Evolutionary conservation across 2,329 filamentous ascomycete species (phyloP).

Genomic region (Aspergillus sp.): DNA sequence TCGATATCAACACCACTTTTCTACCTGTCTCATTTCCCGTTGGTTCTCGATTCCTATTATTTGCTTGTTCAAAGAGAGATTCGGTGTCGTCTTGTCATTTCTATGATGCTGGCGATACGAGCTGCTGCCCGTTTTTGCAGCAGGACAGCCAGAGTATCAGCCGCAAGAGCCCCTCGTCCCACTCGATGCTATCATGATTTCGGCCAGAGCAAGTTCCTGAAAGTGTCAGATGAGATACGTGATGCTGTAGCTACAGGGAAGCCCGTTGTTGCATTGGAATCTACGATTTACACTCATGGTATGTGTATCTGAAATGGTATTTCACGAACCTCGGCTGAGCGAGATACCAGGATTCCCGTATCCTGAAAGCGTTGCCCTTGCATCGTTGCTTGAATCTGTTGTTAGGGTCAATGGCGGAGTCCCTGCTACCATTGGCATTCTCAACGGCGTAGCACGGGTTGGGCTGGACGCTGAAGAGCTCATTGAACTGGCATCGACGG

Average conservation of each 20-base stretch:
- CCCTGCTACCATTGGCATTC: slow-evolving; percentile 83
- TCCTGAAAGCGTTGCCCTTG: slow-evolving; percentile 66
- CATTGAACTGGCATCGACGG: slow-evolving; percentile 57
- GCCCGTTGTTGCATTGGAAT: slow-evolving; percentile 88
- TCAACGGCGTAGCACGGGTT: slow-evolving; percentile 75
- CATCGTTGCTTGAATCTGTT: slow-evolving; percentile 70
- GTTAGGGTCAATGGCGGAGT: slow-evolving; percentile 75
- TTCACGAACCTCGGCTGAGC: slow-evolving; percentile 5
- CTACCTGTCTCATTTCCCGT: not conserved
- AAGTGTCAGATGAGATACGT: slow-evolving; percentile 72
- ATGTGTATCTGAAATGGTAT: slow-evolving; percentile 38
- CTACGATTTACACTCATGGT: slow-evolving; percentile 96
- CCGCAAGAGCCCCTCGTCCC: slow-evolving; percentile 4
- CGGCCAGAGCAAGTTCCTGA: slow-evolving; percentile 48
- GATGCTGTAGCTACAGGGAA: slow-evolving; percentile 66
- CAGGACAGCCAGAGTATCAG: slow-evolving; percentile 9
- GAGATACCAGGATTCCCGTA: slow-evolving; percentile 55
- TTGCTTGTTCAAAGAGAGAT: not conserved
- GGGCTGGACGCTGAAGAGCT: slow-evolving; percentile 70
- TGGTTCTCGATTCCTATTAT: not conserved
- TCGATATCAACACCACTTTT: not conserved
- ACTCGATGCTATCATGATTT: slow-evolving; percentile 23
- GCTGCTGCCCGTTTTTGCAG: slow-evolving; percentile 15
- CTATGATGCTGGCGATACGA: slow-evolving; percentile 16
- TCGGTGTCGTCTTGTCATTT: not conserved